These are phyloP conservation scores for Ceratobasidium sp. DNA, from an alignment of 1,284 basidiomycete genomes.

Conservation along the genomic window DNA sequence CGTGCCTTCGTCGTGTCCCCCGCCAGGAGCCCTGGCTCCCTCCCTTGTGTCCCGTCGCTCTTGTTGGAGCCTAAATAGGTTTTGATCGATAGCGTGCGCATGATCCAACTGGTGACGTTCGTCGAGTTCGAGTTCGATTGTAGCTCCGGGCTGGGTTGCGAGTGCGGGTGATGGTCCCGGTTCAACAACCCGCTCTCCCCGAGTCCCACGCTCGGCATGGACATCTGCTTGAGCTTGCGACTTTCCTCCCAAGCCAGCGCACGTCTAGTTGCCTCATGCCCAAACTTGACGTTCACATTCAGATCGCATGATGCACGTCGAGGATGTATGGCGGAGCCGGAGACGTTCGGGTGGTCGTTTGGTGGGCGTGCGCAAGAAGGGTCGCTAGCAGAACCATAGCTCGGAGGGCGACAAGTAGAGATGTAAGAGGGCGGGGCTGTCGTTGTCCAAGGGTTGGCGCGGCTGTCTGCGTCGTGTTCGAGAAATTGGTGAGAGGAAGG, in stretches of 20 bases:
- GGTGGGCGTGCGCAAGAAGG: background rate
- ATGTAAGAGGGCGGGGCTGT: too few relatives aligned
- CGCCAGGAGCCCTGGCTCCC: background rate
- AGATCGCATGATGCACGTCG: background rate
- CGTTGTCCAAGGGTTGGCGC: background rate
- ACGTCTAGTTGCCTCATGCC: background rate
- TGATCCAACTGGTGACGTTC: slow-evolving; percentile 8
- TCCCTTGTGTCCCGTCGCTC: background rate
- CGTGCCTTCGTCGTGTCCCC: background rate
- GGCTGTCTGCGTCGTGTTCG: background rate
- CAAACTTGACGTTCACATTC: slow-evolving; percentile 12
- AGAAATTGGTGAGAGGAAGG: background rate
- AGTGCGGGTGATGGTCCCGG: background rate
- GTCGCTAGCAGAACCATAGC: background rate
- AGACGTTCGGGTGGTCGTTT: background rate
- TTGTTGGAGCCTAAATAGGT: background rate
- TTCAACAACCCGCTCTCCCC: background rate
- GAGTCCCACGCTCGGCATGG: background rate
- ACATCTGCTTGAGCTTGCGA: slow-evolving; percentile 1
- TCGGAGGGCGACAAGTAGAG: background rate
- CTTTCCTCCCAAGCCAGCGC: background rate
- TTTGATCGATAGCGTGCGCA: slow-evolving; percentile 14
- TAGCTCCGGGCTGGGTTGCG: background rate
- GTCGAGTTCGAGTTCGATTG: background rate
- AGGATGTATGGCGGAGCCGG: background rate